These are phyloP conservation scores for sorghum (Sorghum bicolor) DNA, from an alignment of 176 grass and related monocot genomes.

Conservation along the genomic window DNA sequence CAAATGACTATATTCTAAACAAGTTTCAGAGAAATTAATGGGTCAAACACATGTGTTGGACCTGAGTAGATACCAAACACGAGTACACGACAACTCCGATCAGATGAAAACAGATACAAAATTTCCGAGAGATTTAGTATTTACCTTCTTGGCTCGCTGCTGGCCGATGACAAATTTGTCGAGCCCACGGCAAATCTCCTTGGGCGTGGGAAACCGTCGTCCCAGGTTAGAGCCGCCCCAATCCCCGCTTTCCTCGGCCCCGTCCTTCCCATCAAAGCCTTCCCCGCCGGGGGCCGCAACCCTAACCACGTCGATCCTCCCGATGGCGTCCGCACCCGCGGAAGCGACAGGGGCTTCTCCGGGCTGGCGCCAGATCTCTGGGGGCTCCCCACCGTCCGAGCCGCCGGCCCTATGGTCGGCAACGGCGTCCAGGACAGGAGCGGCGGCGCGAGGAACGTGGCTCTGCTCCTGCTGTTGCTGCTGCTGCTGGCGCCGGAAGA, in stretches of 20 bases:
- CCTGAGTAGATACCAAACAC: background rate
- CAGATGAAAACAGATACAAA: background rate
- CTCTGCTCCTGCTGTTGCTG: constrained; percentile 16
- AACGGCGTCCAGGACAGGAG: background rate
- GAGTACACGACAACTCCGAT: background rate
- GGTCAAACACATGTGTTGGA: background rate
- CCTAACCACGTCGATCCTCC: constrained; percentile 52
- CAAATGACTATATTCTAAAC: background rate
- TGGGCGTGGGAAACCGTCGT: constrained; percentile 53
- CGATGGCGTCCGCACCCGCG: background rate
- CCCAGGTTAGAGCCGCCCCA: constrained; percentile 57
- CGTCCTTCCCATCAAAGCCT: constrained; percentile 34
- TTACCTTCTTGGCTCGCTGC: constrained; percentile 67
- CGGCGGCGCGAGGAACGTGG: background rate
- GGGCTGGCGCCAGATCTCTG: constrained; percentile 70
- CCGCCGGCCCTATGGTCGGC: background rate
- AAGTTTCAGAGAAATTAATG: background rate
- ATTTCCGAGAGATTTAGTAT: too few species aligned
- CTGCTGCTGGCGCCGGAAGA: constrained; percentile 33
- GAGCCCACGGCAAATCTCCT: constrained; percentile 53
- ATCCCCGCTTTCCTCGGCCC: background rate
- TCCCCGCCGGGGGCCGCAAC: constrained; percentile 35
- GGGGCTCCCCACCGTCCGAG: constrained; percentile 40
- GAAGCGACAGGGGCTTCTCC: constrained; percentile 17
- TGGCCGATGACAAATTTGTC: constrained; percentile 73